Base-by-base conservation (phyloP, 257 asterid genomes). In the Oldenlandia corymbosa region DNA sequence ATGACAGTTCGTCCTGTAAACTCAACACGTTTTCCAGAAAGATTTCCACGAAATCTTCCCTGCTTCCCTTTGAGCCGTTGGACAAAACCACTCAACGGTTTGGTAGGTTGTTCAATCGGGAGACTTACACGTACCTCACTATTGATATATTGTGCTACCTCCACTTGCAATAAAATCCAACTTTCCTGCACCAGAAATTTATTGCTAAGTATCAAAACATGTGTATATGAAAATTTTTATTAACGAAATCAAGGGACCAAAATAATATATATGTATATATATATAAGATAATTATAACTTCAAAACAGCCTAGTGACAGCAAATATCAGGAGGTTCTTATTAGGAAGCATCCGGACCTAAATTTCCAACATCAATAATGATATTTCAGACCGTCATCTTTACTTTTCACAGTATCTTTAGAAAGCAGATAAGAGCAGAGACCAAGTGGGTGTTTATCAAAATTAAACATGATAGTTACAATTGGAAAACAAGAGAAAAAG, bases 21-120 rank as follows among this genome's bases (percentile, higher is more conserved):
- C 72, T 92, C 99, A 41, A 89, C 99, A 74, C 99, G 97, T 82
- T 92, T 92, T 60, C 99, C 99, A 0, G 91, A 89, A 69, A 92
- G 80, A 79, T 92, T 92, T 42, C 88, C 85, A 81, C 97, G 94
- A 60, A 92, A 92, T 54, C 96, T 81, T 70, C 99, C 99, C 72
- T 84, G 87, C 78, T 92, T 92, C 67, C 99, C 99, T 74, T 92
- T 92, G 55, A 92, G 93, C 43, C 97, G 93, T 82, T 92, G 96
- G 79, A 88, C 85, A 75, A 92, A 87, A 65, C 99, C 99, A 79
- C 88, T 79, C 76, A 89, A 68, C 66, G 84, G 88, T 77, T 62
- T 87, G 42, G 76, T 18, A 64, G 70, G 49, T 14, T 42, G 67
- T 78, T 51, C 42, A 28, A 66, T 28, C 11, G 30, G 51, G 62